phyloP scores from a whole-genome alignment of 257 asterid genomes.

The Haberlea rhodopensis region DNA sequence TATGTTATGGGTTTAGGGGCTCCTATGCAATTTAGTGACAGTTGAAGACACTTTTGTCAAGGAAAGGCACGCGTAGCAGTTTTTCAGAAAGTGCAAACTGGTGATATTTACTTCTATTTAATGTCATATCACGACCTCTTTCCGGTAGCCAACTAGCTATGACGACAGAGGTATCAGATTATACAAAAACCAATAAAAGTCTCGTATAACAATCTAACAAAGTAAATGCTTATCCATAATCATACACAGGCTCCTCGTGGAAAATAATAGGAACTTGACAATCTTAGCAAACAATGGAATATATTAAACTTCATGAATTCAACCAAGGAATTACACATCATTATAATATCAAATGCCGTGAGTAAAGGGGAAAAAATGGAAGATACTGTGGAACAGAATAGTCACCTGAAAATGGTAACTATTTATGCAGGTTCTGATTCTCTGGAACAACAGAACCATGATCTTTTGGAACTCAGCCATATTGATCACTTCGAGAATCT shows the following conservation, averaged over 20 bases:
- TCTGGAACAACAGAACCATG: constrained; percentile 77
- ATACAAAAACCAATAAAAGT: constrained; percentile 2
- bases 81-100: neutral
- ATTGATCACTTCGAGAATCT: constrained; percentile 72
- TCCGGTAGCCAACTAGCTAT: constrained; percentile 18
- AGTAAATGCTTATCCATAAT: neutral
- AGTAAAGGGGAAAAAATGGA: neutral
- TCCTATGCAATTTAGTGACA: constrained; percentile 9
- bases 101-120: neutral
- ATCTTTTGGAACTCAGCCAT: constrained; percentile 78
- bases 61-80: neutral
- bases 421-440: constrained; percentile 69
- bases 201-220: constrained; percentile 12
- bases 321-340: neutral
- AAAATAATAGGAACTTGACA: constrained; percentile 8
- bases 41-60: neutral
- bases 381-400: neutral
- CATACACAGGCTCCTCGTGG: neutral
- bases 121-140: neutral
- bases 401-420: constrained; percentile 90
- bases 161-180: constrained; percentile 13
- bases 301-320: constrained; percentile 1
- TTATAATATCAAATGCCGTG: neutral
- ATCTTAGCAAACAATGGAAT: neutral
- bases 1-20: neutral